Evolutionary conservation across 495 filamentous ascomycete genomes (phyloP).

Genomic region (Tuber melanosporum): DNA sequence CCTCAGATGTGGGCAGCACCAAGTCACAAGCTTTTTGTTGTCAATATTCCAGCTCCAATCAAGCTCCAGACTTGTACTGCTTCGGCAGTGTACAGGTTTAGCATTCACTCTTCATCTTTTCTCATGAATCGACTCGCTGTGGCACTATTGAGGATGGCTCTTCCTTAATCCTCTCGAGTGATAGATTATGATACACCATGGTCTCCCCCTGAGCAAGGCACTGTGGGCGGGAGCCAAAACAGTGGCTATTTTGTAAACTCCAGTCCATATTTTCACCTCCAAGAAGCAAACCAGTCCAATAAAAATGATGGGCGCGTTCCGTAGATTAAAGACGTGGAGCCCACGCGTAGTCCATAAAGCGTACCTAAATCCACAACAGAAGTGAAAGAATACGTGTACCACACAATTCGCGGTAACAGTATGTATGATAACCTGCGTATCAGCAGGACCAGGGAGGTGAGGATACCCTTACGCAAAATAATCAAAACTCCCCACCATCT

Average conservation of each 20-base stretch:
- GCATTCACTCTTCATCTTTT: neutral
- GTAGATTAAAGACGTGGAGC: neutral
- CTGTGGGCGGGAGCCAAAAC: neutral
- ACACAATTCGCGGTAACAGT: neutral
- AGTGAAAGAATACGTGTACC: neutral
- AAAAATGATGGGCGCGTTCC: neutral
- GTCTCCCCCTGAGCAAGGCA: neutral
- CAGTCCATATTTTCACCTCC: neutral
- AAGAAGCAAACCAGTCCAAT: neutral
- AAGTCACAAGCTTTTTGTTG: neutral
- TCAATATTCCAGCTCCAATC: neutral
- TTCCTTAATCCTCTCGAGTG: neutral
- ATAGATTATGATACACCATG: neutral
- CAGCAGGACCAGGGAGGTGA: neutral
- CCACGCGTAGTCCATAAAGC: neutral
- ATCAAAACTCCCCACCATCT: neutral
- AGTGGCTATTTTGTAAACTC: neutral
- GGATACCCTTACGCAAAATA: neutral
- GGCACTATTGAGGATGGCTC: neutral
- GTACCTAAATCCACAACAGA: neutral
- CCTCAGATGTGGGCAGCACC: neutral
- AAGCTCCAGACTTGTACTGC: neutral
- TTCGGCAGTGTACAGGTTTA: neutral
- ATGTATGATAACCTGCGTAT: neutral
- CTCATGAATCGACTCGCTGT: neutral